Base-by-base conservation (phyloP, 2,329 filamentous ascomycete genomes). In the Byssothecium circinans region DNA sequence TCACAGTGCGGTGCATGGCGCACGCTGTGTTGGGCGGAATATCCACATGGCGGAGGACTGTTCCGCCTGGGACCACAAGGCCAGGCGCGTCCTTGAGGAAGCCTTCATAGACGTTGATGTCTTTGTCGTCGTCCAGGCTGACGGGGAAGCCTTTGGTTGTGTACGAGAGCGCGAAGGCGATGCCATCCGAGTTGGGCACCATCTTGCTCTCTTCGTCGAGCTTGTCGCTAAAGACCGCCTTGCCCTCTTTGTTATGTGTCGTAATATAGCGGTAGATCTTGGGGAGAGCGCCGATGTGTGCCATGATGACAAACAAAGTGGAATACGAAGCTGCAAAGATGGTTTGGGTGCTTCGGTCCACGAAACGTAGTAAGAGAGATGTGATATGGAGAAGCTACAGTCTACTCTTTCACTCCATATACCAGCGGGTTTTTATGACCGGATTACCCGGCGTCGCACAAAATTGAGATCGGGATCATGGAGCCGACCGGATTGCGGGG, bases 111-210 rank as follows among this genome's bases (percentile, higher is more conserved):
- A 70, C 65, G 8, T 62, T 54, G 14, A 81, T 64, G 58, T 83
- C 79, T 43, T 69, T 58, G 48, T 77, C 71, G 18, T 66, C 53
- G 53, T 70, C 68, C 52, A 82, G 67, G 40, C 75, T 60, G 23
- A 76, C 72, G 1, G 80, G 79, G 43, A 74, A 75, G 38, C 70
- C 62, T 38, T 74, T 71, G 4, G 80, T 77, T 7, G 75, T 74
- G 63, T 81, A 82, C 48, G 70, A 71, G 25, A 81, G 73, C 23
- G 70, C 72, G 56, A 81, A 81, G 14, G 68, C 69, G 27, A 78
- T 74, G 32, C 74, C 73, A 52, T 77, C 74, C 51, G 62, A 71
- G 61, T 66, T 71, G 60, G 56, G 50, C 53, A 58, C 60, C 67
- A 71, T 68, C 25, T 59, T 63, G 47, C 58, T 67, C 43, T 69